These are phyloP conservation scores for Metschnikowia colocasiae DNA, from an alignment of 805 yeast genomes.

Conservation along the genomic window DNA sequence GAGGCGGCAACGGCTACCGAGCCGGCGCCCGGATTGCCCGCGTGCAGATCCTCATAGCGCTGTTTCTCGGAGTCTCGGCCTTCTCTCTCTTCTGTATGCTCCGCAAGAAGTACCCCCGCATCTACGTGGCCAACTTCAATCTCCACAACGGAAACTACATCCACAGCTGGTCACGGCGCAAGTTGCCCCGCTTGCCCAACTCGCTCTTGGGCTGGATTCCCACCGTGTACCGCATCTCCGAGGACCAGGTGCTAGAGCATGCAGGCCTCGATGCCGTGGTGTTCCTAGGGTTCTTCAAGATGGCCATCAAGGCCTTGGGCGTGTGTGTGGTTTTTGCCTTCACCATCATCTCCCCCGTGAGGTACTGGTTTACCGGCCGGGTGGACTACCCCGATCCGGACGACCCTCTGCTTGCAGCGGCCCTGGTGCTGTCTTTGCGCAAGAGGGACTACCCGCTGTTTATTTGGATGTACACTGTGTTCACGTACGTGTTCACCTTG, in stretches of 20 bases:
- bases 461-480: constrained; percentile 81
- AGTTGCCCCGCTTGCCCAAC: constrained; percentile 57
- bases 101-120: constrained; percentile 69
- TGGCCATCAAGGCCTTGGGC: constrained; percentile 69
- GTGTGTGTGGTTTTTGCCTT: constrained; percentile 68
- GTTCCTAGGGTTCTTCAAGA: constrained; percentile 83
- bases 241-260: constrained; percentile 73
- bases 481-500: constrained; percentile 81
- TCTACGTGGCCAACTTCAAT: constrained; percentile 76
- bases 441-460: constrained; percentile 45
- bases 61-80: constrained; percentile 63
- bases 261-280: constrained; percentile 96
- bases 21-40: constrained; percentile 55
- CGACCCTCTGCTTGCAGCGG: neutral
- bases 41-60: constrained; percentile 73
- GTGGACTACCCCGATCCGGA: constrained; percentile 44
- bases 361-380: constrained; percentile 78
- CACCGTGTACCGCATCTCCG: constrained; percentile 59
- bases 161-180: constrained; percentile 42
- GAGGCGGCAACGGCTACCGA: constrained; percentile 14
- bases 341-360: constrained; percentile 74
- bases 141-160: constrained; percentile 41
- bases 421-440: neutral
- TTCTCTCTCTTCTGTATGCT: constrained; percentile 66
- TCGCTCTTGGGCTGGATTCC: constrained; percentile 81